These are phyloP conservation scores for Chlorella sp. DNA, from an alignment of 139 green algal genomes.

Conservation along the genomic window DNA sequence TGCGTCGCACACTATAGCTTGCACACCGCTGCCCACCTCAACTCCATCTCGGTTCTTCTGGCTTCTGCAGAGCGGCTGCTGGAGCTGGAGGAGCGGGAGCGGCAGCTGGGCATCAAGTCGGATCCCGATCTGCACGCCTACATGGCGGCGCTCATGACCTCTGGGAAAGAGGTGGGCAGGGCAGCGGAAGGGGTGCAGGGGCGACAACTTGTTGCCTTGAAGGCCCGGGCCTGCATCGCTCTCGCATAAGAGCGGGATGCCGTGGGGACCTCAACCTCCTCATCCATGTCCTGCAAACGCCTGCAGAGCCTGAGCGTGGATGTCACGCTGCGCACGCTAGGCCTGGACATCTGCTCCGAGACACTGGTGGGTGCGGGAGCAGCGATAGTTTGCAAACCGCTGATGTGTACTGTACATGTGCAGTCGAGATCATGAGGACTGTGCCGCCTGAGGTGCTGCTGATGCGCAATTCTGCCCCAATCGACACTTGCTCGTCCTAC, in stretches of 20 bases:
- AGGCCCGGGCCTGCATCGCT: no score
- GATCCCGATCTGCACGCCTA: slow-evolving; percentile 33
- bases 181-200: no score
- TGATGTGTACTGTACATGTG: no score
- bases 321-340: slow-evolving; percentile 27
- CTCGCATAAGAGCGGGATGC: background rate
- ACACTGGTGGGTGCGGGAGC: slow-evolving; percentile 15
- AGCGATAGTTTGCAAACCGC: no score
- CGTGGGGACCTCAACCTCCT: background rate
- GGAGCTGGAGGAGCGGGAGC: slow-evolving; percentile 41
- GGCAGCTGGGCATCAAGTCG: slow-evolving; percentile 43
- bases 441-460: no score
- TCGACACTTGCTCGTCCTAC: no score
- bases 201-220: background rate
- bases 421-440: no score
- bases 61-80: slow-evolving; percentile 49
- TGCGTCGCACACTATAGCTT: no score
- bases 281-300: background rate
- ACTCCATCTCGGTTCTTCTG: slow-evolving; percentile 22
- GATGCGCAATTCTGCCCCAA: no score
- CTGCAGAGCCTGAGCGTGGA: background rate
- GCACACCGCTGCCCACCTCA: no score
- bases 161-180: background rate
- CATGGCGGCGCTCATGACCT: background rate
- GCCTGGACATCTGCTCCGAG: slow-evolving; percentile 32